phyloP scores from a whole-genome alignment of 495 filamentous ascomycete genomes.

The Podospora sp. region DNA sequence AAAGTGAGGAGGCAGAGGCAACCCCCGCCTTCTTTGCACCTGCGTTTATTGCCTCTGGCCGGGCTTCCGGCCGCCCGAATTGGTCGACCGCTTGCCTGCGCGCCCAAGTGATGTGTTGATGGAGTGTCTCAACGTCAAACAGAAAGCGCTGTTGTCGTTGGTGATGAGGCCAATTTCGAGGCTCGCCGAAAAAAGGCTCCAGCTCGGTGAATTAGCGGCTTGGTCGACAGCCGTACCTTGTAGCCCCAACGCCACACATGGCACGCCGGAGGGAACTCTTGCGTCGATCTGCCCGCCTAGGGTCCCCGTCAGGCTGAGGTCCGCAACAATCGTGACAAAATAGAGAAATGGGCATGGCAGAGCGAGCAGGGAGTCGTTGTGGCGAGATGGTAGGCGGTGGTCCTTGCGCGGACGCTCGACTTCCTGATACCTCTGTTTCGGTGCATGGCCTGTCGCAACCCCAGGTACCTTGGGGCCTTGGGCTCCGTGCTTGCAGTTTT shows the following conservation, averaged over 20 bases:
- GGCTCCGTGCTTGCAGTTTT: neutral
- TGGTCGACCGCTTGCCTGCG: neutral
- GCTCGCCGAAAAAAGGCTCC: neutral
- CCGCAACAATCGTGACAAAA: conserved; percentile 2
- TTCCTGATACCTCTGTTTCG: conserved; percentile 20
- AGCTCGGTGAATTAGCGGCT: conserved; percentile 4
- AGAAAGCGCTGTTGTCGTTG: neutral
- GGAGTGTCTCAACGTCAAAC: conserved; percentile 16
- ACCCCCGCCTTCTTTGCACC: neutral
- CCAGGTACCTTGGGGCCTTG: conserved; percentile 11
- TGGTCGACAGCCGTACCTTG: neutral
- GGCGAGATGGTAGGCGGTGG: conserved; percentile 4
- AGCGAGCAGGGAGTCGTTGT: conserved; percentile 10
- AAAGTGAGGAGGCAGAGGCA: conserved; percentile 1
- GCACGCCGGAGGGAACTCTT: neutral
- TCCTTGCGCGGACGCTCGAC: conserved; percentile 12
- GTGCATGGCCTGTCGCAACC: conserved; percentile 11
- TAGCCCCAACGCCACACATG: neutral
- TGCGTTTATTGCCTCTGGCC: conserved; percentile 3
- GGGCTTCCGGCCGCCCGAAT: conserved; percentile 12
- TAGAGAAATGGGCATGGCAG: conserved; percentile 13
- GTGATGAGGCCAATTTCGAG: conserved; percentile 8
- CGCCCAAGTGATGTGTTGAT: neutral
- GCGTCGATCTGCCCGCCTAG: conserved; percentile 11
- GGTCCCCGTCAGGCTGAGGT: conserved; percentile 17